Conservation (phyloP, 331 rosid genomes). For the Quercus tomentella region DNA sequence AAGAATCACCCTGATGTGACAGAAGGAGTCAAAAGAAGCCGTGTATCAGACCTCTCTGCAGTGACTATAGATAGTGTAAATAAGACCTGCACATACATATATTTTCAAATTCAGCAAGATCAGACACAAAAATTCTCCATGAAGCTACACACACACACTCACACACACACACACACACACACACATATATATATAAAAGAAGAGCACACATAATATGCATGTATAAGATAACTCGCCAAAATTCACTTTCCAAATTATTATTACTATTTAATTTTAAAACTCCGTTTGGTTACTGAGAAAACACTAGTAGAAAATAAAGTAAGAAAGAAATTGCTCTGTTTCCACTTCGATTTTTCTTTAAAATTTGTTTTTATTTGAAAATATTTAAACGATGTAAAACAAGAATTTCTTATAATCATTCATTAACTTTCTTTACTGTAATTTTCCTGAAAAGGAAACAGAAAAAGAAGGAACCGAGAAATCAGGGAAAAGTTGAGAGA, state of each 20-base stretch:
- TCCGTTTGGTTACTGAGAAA: not conserved
- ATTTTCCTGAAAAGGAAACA: not conserved
- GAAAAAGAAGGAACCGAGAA: not conserved
- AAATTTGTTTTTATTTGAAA: too few species aligned
- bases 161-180: too few species aligned
- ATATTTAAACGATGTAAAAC: too few species aligned
- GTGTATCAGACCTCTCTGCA: slow-evolving; percentile 37
- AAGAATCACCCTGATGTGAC: slow-evolving; percentile 39
- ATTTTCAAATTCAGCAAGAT: slow-evolving; percentile 8
- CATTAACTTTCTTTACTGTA: too few species aligned
- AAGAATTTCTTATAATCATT: too few species aligned
- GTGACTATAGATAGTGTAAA: slow-evolving; percentile 26
- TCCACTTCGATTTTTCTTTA: too few species aligned
- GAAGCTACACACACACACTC: too few species aligned
- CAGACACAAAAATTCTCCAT: not conserved
- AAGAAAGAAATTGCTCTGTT: not conserved
- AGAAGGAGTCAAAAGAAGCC: slow-evolving; percentile 51
- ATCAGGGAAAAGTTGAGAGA: not conserved
- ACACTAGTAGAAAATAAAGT: not conserved
- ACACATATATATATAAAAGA: too few species aligned
- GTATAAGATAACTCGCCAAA: not conserved
- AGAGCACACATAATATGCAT: too few species aligned
- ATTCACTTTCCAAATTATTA: not conserved
- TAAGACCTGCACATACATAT: slow-evolving; percentile 42
- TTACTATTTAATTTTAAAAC: not conserved